phyloP scores from a whole-genome alignment of 208 protist genomes.

The Trypanosoma scelopori region DNA sequence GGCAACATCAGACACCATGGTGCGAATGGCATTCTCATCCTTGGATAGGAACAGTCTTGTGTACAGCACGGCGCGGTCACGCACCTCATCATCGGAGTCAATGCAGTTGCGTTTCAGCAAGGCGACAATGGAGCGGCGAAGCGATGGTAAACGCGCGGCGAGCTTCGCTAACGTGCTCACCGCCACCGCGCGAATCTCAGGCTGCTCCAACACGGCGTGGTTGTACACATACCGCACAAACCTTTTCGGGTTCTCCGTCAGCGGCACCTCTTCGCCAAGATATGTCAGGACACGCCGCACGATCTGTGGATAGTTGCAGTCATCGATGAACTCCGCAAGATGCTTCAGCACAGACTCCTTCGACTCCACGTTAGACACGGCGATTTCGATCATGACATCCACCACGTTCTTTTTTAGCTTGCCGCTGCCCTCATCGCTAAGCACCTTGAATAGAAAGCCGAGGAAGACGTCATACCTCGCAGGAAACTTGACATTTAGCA shows the following conservation, averaged over 20 bases:
- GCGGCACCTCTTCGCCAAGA: slow-evolving; percentile 95
- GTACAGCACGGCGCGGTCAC: slow-evolving; percentile 96
- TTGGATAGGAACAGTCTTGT: slow-evolving; percentile 80
- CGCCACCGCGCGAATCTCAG: slow-evolving; percentile 94
- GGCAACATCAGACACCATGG: slow-evolving; percentile 74
- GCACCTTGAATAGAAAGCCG: slow-evolving; percentile 86
- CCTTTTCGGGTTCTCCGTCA: slow-evolving; percentile 70
- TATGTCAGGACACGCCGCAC: slow-evolving; percentile 95
- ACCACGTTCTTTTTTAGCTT: slow-evolving; percentile 96
- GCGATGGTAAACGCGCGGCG: slow-evolving; percentile 81
- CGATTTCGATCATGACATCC: slow-evolving; percentile 94
- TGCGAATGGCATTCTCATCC: slow-evolving; percentile 63
- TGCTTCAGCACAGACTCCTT: slow-evolving; percentile 92
- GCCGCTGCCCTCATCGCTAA: slow-evolving; percentile 89
- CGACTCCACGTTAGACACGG: slow-evolving; percentile 85
- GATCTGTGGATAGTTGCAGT: slow-evolving; percentile 97
- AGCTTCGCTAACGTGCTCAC: slow-evolving; percentile 98
- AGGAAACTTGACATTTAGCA: slow-evolving; percentile 96
- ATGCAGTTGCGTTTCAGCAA: slow-evolving; percentile 90
- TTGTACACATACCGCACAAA: slow-evolving; percentile 98
- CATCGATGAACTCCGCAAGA: slow-evolving; percentile 99
- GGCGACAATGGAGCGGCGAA: slow-evolving; percentile 87
- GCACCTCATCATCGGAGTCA: slow-evolving; percentile 98
- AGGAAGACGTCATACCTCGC: slow-evolving; percentile 90
- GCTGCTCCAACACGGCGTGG: slow-evolving; percentile 93